A percentile compares a stretch with the other conserved stretches of the same genome.
Conservation (phyloP, 2,329 filamentous ascomycete genomes). For the Geosmithia flava region DNA sequence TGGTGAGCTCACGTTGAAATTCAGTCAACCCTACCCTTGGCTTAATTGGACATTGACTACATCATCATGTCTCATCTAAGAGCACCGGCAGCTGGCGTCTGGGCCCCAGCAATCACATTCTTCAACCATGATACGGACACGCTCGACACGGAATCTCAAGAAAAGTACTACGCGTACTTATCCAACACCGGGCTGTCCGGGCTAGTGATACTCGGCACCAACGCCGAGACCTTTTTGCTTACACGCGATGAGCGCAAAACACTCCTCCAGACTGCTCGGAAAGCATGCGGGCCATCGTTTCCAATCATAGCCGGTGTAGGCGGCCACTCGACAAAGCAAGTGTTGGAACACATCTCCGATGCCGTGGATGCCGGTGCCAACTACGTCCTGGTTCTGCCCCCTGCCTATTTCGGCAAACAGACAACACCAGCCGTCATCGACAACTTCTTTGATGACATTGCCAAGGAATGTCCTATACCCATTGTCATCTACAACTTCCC, state of each 20-base stretch:
- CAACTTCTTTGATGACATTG: slow-evolving; percentile 46
- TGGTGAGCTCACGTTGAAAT: no score
- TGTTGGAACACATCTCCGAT: slow-evolving; percentile 45
- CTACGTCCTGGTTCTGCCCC: slow-evolving; percentile 48
- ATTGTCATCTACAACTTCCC: slow-evolving; percentile 60
- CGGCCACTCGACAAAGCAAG: slow-evolving; percentile 54
- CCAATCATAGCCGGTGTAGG: slow-evolving; percentile 66
- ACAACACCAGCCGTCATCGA: slow-evolving; percentile 44
- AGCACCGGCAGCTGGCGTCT: slow-evolving; percentile 23
- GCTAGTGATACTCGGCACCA: slow-evolving; percentile 42
- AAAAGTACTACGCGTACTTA: slow-evolving; percentile 38
- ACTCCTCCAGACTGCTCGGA: slow-evolving; percentile 51
- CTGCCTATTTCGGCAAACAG: slow-evolving; percentile 53
- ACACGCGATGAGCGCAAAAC: slow-evolving; percentile 45
- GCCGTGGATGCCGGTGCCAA: slow-evolving; percentile 49
- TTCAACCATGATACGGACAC: slow-evolving; percentile 36
- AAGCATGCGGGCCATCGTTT: slow-evolving; percentile 73
- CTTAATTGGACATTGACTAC: neutral
- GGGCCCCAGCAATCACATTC: slow-evolving; percentile 41
- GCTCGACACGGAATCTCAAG: slow-evolving; percentile 32
- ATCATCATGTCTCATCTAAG: neutral
- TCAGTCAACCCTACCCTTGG: no score
- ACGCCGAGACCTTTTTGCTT: slow-evolving; percentile 42
- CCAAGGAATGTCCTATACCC: slow-evolving; percentile 35
- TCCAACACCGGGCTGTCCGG: slow-evolving; percentile 31